phyloP scores from a whole-genome alignment of 257 asterid species.

The Nicotiana attenuata region DNA sequence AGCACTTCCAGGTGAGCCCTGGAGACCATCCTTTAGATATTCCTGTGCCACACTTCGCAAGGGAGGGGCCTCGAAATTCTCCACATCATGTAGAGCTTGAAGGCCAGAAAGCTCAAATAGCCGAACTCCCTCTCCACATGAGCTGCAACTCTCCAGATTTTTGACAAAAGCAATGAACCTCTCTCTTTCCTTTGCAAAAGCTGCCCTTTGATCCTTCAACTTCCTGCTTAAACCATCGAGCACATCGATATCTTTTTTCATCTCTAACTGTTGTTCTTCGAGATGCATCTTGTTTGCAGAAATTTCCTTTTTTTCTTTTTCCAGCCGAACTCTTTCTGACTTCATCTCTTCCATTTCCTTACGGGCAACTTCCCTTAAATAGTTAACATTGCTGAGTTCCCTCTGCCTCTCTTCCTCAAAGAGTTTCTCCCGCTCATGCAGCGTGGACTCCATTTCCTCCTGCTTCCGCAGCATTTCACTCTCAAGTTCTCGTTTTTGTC shows the following conservation, averaged over 20 bases:
- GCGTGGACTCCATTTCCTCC: slow-evolving; percentile 65
- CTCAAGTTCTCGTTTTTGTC: slow-evolving; percentile 65
- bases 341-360: slow-evolving; percentile 90
- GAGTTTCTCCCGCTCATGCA: slow-evolving; percentile 49
- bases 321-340: slow-evolving; percentile 48
- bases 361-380: slow-evolving; percentile 66
- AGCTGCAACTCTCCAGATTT: slow-evolving; percentile 59
- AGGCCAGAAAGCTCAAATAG: slow-evolving; percentile 77
- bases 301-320: slow-evolving; percentile 65
- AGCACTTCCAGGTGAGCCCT: slow-evolving; percentile 32
- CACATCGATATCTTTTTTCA: slow-evolving; percentile 81
- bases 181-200: slow-evolving; percentile 72
- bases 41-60: slow-evolving; percentile 52
- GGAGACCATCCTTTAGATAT: slow-evolving; percentile 48
- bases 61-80: slow-evolving; percentile 49
- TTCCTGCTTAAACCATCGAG: slow-evolving; percentile 71
- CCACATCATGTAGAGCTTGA: slow-evolving; percentile 44
- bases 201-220: slow-evolving; percentile 86
- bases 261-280: slow-evolving; percentile 67
- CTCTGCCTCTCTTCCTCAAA: slow-evolving; percentile 61
- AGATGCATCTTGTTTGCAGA: slow-evolving; percentile 62
- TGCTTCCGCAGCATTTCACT: slow-evolving; percentile 47
- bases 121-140: slow-evolving; percentile 62
- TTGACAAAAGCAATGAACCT: slow-evolving; percentile 68
- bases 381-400: slow-evolving; percentile 50